Base-by-base conservation (phyloP, 345 rosid genomes). In the Hibiscus tridactylites region DNA sequence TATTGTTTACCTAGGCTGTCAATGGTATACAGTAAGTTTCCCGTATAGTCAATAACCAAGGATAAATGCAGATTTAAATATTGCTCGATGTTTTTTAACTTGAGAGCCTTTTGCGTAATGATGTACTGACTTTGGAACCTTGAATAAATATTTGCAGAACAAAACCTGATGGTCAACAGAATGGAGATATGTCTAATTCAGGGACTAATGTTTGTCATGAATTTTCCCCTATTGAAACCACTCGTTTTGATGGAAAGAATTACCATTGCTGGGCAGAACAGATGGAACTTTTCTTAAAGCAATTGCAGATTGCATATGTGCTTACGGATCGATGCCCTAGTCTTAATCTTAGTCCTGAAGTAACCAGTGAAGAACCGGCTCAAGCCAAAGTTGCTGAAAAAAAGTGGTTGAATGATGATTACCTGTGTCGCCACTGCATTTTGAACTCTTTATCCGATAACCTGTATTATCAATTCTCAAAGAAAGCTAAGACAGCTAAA, bases 181-280 rank as follows among this genome's bases (percentile, higher is more conserved):
- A 62, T 3, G 63, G 59, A 67, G 85, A 77, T 60, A 61, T 77
- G 7, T 63, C 83, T 61, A 74, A 80, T 50, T 69, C 86, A 71
- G 77, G 33, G 64, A 65, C 78, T 64, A 61, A 74, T 28, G 69
- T 70, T 31, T 47, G 70, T 78, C 76, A n/a, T 54, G 76, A 78
- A 49, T 70, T 83, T 82, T 67, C 80, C 35, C 83, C 77, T 26
- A 70, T 81, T 31, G 84, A 85, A 71, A 78, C 79, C 33, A 78
- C 79, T 15, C 90, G 96, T 53, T 91, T 93, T 73, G 82, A 86
- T 81, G 98, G 96, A 76, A 93, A 82, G 79, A 85, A 84, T 75
- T 88, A 91, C 71, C 75, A 68, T 39, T 65, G 5, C 49, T 91
- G 98, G 97, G 89, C 86, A 44, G 69, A 73, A 16, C 74, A 78